Percentiles rank a stretch among this genome's conserved stretches.
Conservation (phyloP, 805 yeast genomes). For the Lipomyces japonicus region DNA sequence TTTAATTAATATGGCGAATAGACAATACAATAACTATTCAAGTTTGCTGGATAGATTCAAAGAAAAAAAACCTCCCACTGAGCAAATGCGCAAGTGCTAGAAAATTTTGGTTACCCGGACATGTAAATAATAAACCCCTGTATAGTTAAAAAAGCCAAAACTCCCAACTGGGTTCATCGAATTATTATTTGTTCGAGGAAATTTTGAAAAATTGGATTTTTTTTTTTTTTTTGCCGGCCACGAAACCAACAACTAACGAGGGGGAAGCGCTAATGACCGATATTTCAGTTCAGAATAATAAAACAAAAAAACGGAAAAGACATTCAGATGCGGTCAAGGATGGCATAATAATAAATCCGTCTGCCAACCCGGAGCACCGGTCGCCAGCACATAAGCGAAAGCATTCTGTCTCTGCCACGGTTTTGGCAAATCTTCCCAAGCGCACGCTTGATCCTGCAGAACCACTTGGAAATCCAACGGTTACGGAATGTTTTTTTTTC, state of each 20-base stretch:
- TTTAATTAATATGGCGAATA: not conserved
- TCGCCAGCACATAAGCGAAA: conserved; percentile 2
- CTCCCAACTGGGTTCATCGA: not conserved
- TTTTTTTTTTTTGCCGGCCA: no score
- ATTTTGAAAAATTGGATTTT: no score
- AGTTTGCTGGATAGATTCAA: not conserved
- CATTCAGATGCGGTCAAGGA: not conserved
- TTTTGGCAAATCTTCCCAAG: conserved; percentile 16
- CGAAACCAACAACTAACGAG: no score
- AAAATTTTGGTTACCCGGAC: not conserved
- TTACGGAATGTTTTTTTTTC: conserved; percentile 62
- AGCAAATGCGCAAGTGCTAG: not conserved
- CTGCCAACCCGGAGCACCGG: not conserved
- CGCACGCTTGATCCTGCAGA: not conserved
- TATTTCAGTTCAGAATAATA: no score
- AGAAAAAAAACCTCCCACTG: not conserved
- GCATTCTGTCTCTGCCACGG: conserved; percentile 13
- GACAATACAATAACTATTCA: not conserved
- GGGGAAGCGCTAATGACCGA: no score
- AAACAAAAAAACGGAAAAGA: not conserved
- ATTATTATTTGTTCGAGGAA: no score
- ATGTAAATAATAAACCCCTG: not conserved
- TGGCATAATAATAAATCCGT: not conserved
- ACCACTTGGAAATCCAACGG: conserved; percentile 16
- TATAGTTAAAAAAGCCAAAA: no score